These are phyloP conservation scores for Aspergillus phoenicis DNA, from an alignment of 2,329 filamentous ascomycete species.

Conservation along the genomic window DNA sequence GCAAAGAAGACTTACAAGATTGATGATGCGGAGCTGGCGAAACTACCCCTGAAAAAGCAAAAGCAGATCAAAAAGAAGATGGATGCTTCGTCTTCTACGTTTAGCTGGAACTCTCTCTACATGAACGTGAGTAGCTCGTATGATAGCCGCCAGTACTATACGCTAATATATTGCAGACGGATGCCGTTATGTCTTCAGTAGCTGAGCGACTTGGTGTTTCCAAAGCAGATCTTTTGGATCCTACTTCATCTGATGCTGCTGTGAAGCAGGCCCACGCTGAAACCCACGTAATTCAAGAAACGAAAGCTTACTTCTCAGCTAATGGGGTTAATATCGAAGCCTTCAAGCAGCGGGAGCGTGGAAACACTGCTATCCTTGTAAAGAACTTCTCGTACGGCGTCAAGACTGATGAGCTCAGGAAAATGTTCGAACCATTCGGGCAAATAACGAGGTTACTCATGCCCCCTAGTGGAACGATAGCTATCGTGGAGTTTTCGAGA, in stretches of 20 bases:
- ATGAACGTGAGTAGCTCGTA: conserved; percentile 69
- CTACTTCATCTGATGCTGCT: conserved; percentile 90
- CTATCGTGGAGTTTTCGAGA: conserved; percentile 85
- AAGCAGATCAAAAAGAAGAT: conserved; percentile 83
- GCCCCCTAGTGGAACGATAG: conserved; percentile 89
- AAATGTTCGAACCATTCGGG: conserved; percentile 83
- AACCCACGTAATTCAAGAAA: conserved; percentile 94
- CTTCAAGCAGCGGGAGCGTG: conserved; percentile 82
- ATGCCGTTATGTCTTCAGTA: conserved; percentile 89
- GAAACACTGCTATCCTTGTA: conserved; percentile 83
- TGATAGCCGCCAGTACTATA: neutral
- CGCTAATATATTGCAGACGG: conserved; percentile 49
- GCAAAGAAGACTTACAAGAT: conserved; percentile 79
- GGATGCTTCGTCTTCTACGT: conserved; percentile 74
- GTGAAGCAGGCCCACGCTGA: conserved; percentile 97
- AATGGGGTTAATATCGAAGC: conserved; percentile 91
- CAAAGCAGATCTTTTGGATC: conserved; percentile 90
- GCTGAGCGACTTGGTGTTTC: conserved; percentile 83
- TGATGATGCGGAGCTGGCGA: conserved; percentile 86
- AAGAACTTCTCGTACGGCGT: conserved; percentile 94
- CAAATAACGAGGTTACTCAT: conserved; percentile 80
- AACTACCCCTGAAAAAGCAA: conserved; percentile 92
- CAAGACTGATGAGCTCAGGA: conserved; percentile 73
- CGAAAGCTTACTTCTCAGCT: conserved; percentile 83
- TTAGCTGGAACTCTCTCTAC: conserved; percentile 99